A percentile compares a stretch with the other conserved stretches of the same genome.
Conservation (phyloP, 2,329 filamentous ascomycete species). For the Cercospora sp. region DNA sequence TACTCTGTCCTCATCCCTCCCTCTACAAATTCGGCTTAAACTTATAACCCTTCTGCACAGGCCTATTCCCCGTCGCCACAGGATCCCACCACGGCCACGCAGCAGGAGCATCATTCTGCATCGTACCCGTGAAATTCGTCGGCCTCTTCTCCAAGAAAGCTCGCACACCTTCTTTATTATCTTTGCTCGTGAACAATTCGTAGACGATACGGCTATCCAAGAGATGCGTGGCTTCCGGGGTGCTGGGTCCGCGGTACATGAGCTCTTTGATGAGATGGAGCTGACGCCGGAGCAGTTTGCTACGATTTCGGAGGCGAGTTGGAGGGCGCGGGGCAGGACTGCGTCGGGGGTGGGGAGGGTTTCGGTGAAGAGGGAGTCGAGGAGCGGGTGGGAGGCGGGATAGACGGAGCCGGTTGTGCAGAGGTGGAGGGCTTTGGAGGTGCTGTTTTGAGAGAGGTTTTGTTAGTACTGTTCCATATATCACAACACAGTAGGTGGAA, state of each 20-base stretch:
- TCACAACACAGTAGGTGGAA: too few species aligned
- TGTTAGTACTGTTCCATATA: slow-evolving; percentile 7
- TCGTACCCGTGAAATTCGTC: slow-evolving; percentile 61
- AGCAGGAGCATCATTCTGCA: slow-evolving; percentile 60
- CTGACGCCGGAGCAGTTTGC: slow-evolving; percentile 66
- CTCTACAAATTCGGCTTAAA: slow-evolving; percentile 36
- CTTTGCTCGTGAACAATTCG: slow-evolving; percentile 61
- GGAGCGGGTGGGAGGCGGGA: slow-evolving; percentile 47
- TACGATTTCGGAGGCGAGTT: slow-evolving; percentile 66
- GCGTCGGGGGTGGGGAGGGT: slow-evolving; percentile 58
- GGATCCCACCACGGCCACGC: slow-evolving; percentile 70
- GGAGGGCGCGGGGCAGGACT: slow-evolving; percentile 65
- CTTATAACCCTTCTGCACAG: slow-evolving; percentile 39
- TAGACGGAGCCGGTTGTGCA: slow-evolving; percentile 68
- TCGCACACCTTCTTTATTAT: slow-evolving; percentile 66
- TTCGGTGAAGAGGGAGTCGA: slow-evolving; percentile 66
- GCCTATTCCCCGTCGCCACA: slow-evolving; percentile 48
- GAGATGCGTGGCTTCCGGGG: slow-evolving; percentile 69
- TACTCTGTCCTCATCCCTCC: too few species aligned
- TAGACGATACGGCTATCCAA: slow-evolving; percentile 67
- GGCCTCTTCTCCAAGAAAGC: slow-evolving; percentile 71
- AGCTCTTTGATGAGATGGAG: slow-evolving; percentile 70
- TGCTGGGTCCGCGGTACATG: slow-evolving; percentile 62
- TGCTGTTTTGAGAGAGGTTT: slow-evolving; percentile 23
- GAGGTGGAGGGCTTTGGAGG: slow-evolving; percentile 63